A percentile compares a stretch with the other conserved stretches of the same genome.
phyloP scores from a whole-genome alignment of 2,329 filamentous ascomycete genomes.

The Fusarium virguliforme region DNA sequence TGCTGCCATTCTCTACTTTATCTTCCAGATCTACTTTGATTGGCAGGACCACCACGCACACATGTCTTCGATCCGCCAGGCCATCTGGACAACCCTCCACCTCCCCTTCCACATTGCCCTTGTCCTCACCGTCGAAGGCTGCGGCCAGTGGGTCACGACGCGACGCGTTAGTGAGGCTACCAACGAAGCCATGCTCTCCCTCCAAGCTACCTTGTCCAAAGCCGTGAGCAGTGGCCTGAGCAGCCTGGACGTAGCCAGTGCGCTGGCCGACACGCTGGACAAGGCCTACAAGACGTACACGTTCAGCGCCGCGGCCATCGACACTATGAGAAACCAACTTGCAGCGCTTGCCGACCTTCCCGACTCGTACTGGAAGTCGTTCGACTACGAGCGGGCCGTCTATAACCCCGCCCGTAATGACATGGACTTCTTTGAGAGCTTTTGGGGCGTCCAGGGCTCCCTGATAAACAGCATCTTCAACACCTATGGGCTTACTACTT shows the following conservation, averaged over 20 bases:
- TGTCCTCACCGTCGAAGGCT: slow-evolving; percentile 1
- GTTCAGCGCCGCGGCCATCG: neutral
- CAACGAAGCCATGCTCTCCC: rapidly evolving
- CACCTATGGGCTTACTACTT: neutral
- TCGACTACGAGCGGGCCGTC: rapidly evolving
- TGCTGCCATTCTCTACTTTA: slow-evolving; percentile 4
- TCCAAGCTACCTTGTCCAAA: rapidly evolving
- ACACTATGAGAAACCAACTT: rapidly evolving
- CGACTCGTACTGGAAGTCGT: neutral
- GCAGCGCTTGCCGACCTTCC: rapidly evolving
- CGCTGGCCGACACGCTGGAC: neutral
- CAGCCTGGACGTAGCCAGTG: neutral
- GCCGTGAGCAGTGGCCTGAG: neutral
- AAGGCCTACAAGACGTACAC: neutral
- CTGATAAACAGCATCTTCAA: neutral
- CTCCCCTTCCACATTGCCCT: neutral
- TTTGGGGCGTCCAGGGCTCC: rapidly evolving
- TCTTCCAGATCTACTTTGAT: slow-evolving; percentile 3
- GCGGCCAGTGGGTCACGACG: neutral
- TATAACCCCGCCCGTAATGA: neutral
- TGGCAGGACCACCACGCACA: slow-evolving; percentile 4
- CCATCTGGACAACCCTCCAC: neutral
- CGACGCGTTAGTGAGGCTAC: neutral
- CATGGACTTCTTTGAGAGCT: rapidly evolving
- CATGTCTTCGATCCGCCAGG: neutral